Evolutionary conservation across 2,329 filamentous ascomycete genomes (phyloP).

Genomic region (Colletotrichum sp.): DNA sequence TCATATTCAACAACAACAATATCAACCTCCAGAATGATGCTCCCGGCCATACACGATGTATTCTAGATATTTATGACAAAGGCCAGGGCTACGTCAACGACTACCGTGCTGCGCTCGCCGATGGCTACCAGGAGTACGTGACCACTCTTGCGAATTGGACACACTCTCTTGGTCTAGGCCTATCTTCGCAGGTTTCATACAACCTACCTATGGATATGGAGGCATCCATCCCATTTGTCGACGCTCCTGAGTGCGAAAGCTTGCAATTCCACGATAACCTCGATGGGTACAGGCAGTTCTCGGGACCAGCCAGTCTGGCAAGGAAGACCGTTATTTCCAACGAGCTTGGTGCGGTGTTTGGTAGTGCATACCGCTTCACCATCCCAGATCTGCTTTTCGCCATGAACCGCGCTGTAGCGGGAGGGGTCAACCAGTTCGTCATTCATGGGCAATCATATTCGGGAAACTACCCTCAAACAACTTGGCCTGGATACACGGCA

Average conservation of each 20-base stretch:
- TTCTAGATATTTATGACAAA: background rate
- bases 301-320: conserved; percentile 41
- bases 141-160: background rate
- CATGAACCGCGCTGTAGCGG: conserved; percentile 42
- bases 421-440: conserved; percentile 46
- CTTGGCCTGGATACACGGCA: conserved; percentile 52
- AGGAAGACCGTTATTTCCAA: conserved; percentile 42
- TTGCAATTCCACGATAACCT: conserved; percentile 38
- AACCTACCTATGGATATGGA: conserved; percentile 47
- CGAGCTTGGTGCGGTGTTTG: conserved; percentile 35
- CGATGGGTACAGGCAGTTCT: conserved; percentile 44
- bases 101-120: background rate
- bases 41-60: background rate
- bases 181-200: conserved; percentile 43
- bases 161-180: conserved; percentile 32
- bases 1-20: conserved; percentile 25
- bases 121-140: conserved; percentile 5
- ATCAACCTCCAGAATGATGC: background rate
- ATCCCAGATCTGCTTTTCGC: conserved; percentile 33
- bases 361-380: background rate
- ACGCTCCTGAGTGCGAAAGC: conserved; percentile 45
- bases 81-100: background rate
- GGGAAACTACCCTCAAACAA: conserved; percentile 47
- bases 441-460: conserved; percentile 48
- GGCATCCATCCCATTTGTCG: conserved; percentile 37